phyloP scores from a whole-genome alignment of 2,329 filamentous ascomycete genomes.

The Sporothrix pallida region DNA sequence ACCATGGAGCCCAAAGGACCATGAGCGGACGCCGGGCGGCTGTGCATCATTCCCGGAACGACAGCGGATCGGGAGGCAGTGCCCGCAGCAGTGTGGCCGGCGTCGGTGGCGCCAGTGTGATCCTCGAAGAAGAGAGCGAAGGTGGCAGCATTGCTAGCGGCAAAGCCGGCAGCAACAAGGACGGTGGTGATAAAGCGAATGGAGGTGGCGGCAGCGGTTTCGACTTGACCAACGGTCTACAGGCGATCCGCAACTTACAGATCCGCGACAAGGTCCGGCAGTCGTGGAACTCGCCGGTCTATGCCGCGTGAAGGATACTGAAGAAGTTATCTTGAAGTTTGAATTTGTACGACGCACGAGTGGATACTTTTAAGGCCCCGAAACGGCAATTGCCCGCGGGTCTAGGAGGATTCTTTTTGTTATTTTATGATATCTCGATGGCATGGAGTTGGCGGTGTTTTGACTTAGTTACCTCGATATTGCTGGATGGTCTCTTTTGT shows the following conservation, averaged over 20 bases:
- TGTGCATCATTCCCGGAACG: conserved; percentile 40
- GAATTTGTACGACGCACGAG: background rate
- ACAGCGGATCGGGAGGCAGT: conserved; percentile 37
- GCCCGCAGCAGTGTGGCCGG: conserved; percentile 36
- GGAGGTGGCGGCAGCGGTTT: conserved; percentile 22
- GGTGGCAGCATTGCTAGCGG: conserved; percentile 32
- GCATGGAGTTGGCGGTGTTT: conserved; percentile 30
- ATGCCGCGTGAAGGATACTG: conserved; percentile 41
- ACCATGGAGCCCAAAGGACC: conserved; percentile 11
- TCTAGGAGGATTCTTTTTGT: conserved; percentile 8
- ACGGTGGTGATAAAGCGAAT: background rate
- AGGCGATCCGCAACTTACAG: conserved; percentile 43
- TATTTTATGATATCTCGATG: conserved; percentile 18
- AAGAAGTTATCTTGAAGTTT: no score
- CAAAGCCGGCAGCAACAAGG: conserved; percentile 17
- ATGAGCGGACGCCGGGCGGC: conserved; percentile 22
- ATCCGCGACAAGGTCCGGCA: conserved; percentile 46
- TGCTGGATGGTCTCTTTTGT: background rate
- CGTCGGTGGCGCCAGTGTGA: conserved; percentile 20
- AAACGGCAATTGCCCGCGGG: background rate
- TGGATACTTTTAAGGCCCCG: background rate
- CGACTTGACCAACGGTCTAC: conserved; percentile 39
- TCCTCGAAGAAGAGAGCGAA: conserved; percentile 35
- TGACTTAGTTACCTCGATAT: background rate
- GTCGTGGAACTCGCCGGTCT: conserved; percentile 50